Base-by-base conservation (phyloP, 1,284 basidiomycete genomes). In the Naganishia sp. region DNA sequence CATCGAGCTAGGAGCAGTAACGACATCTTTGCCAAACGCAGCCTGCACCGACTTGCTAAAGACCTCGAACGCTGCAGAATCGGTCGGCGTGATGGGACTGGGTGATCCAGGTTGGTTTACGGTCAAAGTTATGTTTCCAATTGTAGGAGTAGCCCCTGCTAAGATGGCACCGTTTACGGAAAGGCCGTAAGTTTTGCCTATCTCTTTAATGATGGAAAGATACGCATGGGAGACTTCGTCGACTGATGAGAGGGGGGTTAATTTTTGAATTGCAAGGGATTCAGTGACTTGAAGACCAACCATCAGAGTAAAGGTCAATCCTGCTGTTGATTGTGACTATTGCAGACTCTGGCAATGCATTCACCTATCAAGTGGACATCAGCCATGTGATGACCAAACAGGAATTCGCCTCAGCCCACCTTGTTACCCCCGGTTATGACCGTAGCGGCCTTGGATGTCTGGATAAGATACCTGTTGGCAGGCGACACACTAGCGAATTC, bases 341-440 rank as follows among this genome's bases (percentile, higher is more conserved):
- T 7, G 66, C 66, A 16, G 66, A 67, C 31, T 64, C 66, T 2
- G 61, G 66, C 18, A 67, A 43, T 0, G 66, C 66, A 28, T 67
- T 67, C 16, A 67, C 54, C 57, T 66, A 18, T 18, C 28, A 16
- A 33, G 23, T 50, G 7, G 7, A 50, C 7, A 25, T 28, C 7
- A 23, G 61, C 75, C 75, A 6, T 75, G 71, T 39, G 77, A 46
- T 25, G 16, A 10, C 9, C 16, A 25, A 33, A 75, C 63, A 76
- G 75, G 5, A 74, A 75, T 18, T 78, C 3, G 39, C 0, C 18
- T 43, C 28, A 10, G 13, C 64, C 55, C 23, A 63, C 65, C 55
- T 68, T 68, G 55, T 55, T 64, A 0, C 66, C 66, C 4, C 63
- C 66, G 10, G 45, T 43, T 13, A 64, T 48, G 10, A 68, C 54